These are phyloP conservation scores for Diutina ranongensis DNA, from an alignment of 1,139 yeast species.

Conservation along the genomic window DNA sequence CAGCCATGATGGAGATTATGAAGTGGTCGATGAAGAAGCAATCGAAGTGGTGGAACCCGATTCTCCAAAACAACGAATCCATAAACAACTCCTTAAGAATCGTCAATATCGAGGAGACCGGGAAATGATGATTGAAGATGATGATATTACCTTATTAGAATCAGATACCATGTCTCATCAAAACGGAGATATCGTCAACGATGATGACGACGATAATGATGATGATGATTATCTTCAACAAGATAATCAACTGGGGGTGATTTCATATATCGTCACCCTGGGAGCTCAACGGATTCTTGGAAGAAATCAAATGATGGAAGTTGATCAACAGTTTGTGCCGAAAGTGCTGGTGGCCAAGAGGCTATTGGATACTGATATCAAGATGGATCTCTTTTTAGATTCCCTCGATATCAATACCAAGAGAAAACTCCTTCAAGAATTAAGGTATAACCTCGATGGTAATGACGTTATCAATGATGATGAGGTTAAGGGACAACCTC, in stretches of 20 bases:
- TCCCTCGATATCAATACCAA: background rate
- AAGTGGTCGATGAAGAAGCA: background rate
- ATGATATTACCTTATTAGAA: background rate
- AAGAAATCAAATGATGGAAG: background rate
- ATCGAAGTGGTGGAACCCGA: slow-evolving; percentile 4
- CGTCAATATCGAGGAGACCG: background rate
- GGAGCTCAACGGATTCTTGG: background rate
- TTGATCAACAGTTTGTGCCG: background rate
- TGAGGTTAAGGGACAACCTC: background rate
- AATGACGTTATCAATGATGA: background rate
- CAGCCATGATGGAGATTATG: background rate
- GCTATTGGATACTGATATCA: slow-evolving; percentile 4
- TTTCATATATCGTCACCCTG: slow-evolving; percentile 2
- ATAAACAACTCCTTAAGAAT: slow-evolving; percentile 1
- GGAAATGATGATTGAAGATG: background rate
- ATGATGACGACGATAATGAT: background rate
- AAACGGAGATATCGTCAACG: background rate
- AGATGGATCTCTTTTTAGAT: slow-evolving; percentile 5
- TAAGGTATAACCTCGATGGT: background rate
- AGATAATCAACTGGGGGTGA: background rate
- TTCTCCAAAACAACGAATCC: background rate
- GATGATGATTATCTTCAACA: background rate
- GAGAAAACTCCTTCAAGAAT: background rate
- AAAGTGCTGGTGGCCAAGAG: slow-evolving; percentile 1
- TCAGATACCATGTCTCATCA: too few relatives aligned